Evolutionary conservation across 768 basidiomycete genomes (phyloP).

Genomic region (Filobasidium floriforme): DNA sequence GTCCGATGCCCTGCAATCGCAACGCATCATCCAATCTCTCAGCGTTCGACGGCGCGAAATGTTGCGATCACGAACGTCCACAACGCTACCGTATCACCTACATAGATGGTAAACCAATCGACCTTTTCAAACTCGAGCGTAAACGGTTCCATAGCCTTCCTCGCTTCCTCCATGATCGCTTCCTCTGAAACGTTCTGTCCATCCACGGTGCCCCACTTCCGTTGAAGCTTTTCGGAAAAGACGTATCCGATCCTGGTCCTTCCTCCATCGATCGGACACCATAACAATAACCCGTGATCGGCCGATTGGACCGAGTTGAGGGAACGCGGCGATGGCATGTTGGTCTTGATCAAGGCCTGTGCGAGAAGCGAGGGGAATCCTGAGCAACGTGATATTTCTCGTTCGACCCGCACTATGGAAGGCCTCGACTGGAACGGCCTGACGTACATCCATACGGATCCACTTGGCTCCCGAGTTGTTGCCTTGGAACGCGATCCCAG

Average conservation of each 20-base stretch:
- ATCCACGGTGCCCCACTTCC: slow-evolving; percentile 24
- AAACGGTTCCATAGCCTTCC: slow-evolving; percentile 28
- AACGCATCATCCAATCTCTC: not conserved
- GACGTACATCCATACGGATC: slow-evolving; percentile 24
- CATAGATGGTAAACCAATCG: slow-evolving; percentile 32
- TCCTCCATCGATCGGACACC: slow-evolving; percentile 26
- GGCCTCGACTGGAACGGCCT: too few species aligned
- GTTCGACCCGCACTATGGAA: too few species aligned
- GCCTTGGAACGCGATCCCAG: slow-evolving; percentile 23
- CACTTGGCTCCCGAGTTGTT: slow-evolving; percentile 19
- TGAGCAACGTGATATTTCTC: too few species aligned
- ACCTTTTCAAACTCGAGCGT: slow-evolving; percentile 25
- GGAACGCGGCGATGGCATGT: slow-evolving; percentile 24
- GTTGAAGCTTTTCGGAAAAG: slow-evolving; percentile 14
- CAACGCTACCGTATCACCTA: too few species aligned
- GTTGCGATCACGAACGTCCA: too few species aligned
- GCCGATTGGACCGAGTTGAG: slow-evolving; percentile 26
- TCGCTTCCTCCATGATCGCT: slow-evolving; percentile 23
- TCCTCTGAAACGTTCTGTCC: slow-evolving; percentile 22
- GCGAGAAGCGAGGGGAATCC: too few species aligned
- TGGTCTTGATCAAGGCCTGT: slow-evolving; percentile 22
- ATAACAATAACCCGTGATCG: slow-evolving; percentile 23
- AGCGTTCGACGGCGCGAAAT: too few species aligned
- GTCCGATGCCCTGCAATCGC: slow-evolving; percentile 26
- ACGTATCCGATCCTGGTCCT: slow-evolving; percentile 25